These are phyloP conservation scores for Russula sp. DNA, from an alignment of 768 basidiomycete species.

Conservation along the genomic window DNA sequence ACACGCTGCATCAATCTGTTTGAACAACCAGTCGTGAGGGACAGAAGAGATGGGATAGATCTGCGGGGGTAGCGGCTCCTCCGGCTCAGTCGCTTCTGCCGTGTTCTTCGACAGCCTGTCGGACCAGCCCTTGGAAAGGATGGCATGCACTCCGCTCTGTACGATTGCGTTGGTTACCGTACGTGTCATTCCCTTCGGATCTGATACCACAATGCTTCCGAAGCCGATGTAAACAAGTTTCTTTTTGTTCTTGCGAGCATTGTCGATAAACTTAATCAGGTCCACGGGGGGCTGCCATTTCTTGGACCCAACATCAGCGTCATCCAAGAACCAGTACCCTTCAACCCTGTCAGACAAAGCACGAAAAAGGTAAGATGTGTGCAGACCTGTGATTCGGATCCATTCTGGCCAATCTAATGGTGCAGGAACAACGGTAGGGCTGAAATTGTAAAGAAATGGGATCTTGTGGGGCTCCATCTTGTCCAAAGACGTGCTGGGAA, in stretches of 20 bases:
- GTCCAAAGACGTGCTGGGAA: slow-evolving; percentile 82
- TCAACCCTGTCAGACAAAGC: slow-evolving; percentile 2
- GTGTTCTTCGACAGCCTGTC: slow-evolving; percentile 70
- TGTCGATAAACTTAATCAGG: slow-evolving; percentile 76
- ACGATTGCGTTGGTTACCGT: slow-evolving; percentile 85
- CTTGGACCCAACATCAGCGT: slow-evolving; percentile 81
- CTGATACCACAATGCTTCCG: slow-evolving; percentile 94
- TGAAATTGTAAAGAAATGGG: slow-evolving; percentile 97
- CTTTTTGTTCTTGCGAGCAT: slow-evolving; percentile 66
- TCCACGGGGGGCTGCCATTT: slow-evolving; percentile 86
- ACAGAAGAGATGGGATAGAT: slow-evolving; percentile 83
- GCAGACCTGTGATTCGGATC: slow-evolving; percentile 83
- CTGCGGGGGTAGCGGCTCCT: slow-evolving; percentile 67
- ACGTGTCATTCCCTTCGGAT: slow-evolving; percentile 88
- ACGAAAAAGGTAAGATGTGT: not conserved
- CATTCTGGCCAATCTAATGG: slow-evolving; percentile 99
- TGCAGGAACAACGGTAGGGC: slow-evolving; percentile 82
- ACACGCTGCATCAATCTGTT: slow-evolving; percentile 89
- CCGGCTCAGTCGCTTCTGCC: slow-evolving; percentile 50
- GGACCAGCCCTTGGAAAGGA: slow-evolving; percentile 98
- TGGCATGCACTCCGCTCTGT: slow-evolving; percentile 82
- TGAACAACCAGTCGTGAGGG: slow-evolving; percentile 96
- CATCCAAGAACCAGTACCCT: slow-evolving; percentile 98
- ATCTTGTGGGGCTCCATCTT: slow-evolving; percentile 97
- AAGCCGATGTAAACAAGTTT: slow-evolving; percentile 98